phyloP scores from a whole-genome alignment of 192 early-diverging fungal species.

The Rhizophagus sp. region DNA sequence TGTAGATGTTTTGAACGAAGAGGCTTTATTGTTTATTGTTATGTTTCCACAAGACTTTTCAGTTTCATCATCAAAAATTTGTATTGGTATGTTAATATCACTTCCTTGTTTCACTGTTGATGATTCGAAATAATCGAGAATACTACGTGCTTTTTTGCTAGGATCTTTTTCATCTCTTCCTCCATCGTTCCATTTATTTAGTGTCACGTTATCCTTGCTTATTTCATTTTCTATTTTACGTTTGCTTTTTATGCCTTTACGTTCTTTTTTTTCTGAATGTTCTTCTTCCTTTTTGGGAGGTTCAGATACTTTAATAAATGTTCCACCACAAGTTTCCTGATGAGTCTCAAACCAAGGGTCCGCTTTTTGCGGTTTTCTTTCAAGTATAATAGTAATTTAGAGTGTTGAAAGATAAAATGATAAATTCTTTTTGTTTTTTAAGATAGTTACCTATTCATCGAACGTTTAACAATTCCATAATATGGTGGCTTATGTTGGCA shows the following conservation, averaged over 20 bases:
- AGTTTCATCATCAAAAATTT: not conserved
- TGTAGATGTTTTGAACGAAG: not conserved
- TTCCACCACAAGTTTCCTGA: slow-evolving; percentile 63
- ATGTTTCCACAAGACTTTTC: not conserved
- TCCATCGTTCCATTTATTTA: not conserved
- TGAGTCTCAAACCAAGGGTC: slow-evolving; percentile 67
- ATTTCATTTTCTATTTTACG: slow-evolving; percentile 7
- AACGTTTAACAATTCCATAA: slow-evolving; percentile 58
- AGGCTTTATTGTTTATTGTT: not conserved
- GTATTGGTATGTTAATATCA: not conserved
- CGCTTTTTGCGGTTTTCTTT: slow-evolving; percentile 64
- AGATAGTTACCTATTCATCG: slow-evolving; percentile 56
- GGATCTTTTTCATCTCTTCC: not conserved
- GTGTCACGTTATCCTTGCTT: not conserved
- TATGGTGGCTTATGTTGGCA: slow-evolving; percentile 58
- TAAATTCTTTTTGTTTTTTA: not conserved
- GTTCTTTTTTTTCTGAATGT: not conserved
- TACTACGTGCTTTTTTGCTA: not conserved
- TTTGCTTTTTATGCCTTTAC: not conserved
- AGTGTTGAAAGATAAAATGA: not conserved
- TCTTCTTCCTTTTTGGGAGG: slow-evolving; percentile 48
- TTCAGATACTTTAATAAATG: slow-evolving; percentile 58
- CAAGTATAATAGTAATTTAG: not conserved
- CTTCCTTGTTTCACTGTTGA: too few relatives aligned
- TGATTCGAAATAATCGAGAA: not conserved